Conservation (phyloP, 2,329 filamentous ascomycete species). For the Aspergillus intermedius region DNA sequence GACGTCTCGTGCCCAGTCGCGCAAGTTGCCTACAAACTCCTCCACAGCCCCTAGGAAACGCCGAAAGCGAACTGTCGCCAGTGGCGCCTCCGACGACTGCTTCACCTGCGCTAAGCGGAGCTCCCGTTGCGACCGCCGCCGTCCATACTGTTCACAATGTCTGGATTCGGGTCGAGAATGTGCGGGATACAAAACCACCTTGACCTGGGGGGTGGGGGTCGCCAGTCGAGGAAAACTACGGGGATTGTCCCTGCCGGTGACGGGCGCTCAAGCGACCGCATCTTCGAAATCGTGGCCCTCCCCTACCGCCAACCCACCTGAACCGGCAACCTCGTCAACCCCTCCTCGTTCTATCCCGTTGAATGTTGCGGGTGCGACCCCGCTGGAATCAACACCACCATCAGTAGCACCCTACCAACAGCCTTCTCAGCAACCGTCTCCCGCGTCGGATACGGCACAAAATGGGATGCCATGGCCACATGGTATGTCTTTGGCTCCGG, state of each 20-base stretch:
- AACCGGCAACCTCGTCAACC: too few relatives aligned
- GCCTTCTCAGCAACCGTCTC: neutral
- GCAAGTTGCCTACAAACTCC: conserved; percentile 17
- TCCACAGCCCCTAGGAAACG: conserved; percentile 52
- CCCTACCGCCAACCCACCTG: neutral
- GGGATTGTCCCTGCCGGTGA: conserved; percentile 68
- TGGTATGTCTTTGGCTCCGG: conserved; percentile 15
- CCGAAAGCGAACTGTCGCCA: conserved; percentile 79
- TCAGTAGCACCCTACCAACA: neutral
- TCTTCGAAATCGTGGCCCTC: conserved; percentile 7
- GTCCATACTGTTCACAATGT: conserved; percentile 93
- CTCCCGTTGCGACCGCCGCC: conserved; percentile 79
- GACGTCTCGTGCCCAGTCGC: conserved; percentile 17
- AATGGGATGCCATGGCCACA: conserved; percentile 14
- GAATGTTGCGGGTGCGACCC: neutral
- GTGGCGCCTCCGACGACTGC: conserved; percentile 88
- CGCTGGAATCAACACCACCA: neutral
- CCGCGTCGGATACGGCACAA: conserved; percentile 6
- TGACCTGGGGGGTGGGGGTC: conserved; percentile 95
- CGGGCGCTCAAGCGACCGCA: conserved; percentile 36
- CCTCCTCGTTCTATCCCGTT: too few relatives aligned
- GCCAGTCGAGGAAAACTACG: conserved; percentile 92
- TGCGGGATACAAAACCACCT: conserved; percentile 90
- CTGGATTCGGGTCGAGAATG: conserved; percentile 87
- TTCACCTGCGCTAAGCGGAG: conserved; percentile 83